Evolutionary conservation across 768 basidiomycete genomes (phyloP).

Genomic region (Termitomyces sp.): DNA sequence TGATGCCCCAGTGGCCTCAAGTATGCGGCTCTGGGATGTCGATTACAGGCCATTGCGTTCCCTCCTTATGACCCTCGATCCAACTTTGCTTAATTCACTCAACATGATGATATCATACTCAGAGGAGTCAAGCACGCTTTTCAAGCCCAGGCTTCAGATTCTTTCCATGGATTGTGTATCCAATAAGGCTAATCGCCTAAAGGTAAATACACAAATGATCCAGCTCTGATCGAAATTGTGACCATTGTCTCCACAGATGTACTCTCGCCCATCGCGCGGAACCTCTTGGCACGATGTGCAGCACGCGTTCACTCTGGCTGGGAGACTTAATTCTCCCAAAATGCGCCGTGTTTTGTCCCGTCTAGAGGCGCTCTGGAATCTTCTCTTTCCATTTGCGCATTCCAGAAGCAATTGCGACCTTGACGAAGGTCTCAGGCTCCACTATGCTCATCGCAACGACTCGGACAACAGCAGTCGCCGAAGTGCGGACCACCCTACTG

Average conservation of each 20-base stretch:
- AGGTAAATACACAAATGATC: slow-evolving; percentile 12
- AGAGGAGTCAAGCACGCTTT: slow-evolving; percentile 15
- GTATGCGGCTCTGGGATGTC: slow-evolving; percentile 19
- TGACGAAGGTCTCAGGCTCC: slow-evolving; percentile 6
- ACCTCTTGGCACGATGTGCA: slow-evolving; percentile 23
- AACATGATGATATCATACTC: slow-evolving; percentile 23
- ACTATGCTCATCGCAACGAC: slow-evolving; percentile 1
- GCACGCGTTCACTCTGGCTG: slow-evolving; percentile 22
- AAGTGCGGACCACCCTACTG: slow-evolving; percentile 20
- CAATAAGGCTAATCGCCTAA: slow-evolving; percentile 22
- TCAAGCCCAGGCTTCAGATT: slow-evolving; percentile 23
- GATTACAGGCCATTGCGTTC: slow-evolving; percentile 18
- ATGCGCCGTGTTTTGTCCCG: slow-evolving; percentile 18
- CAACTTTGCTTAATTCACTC: slow-evolving; percentile 20
- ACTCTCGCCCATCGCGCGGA: slow-evolving; percentile 23
- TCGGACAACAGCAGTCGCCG: slow-evolving; percentile 2
- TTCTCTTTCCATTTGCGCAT: slow-evolving; percentile 23
- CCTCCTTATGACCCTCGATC: slow-evolving; percentile 20
- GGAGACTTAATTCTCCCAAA: slow-evolving; percentile 19
- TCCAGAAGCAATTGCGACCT: slow-evolving; percentile 20
- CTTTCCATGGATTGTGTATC: slow-evolving; percentile 25
- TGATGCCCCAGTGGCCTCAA: background rate
- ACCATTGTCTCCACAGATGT: slow-evolving; percentile 17
- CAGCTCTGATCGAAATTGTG: background rate
- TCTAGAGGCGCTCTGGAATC: slow-evolving; percentile 24